Evolutionary conservation across 179 eudicot species (phyloP).

Genomic region (Nepenthes alata): DNA sequence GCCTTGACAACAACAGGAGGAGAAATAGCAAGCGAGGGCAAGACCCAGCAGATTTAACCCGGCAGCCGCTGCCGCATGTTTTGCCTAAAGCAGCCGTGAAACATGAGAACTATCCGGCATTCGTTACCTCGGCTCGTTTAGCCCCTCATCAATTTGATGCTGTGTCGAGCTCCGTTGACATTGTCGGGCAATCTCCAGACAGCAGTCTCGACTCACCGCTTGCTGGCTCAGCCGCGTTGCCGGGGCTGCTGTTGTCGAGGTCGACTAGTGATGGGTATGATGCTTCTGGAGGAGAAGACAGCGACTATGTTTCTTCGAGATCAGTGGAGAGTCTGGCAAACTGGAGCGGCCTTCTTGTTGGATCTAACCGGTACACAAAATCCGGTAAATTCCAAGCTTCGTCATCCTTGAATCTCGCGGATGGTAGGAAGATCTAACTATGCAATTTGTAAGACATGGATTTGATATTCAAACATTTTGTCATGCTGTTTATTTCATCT

Average conservation of each 20-base stretch:
- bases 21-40: constrained; percentile 55
- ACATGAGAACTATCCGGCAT: constrained; percentile 6
- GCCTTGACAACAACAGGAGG: constrained; percentile 42
- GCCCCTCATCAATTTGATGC: constrained; percentile 42
- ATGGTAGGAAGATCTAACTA: constrained; percentile 23
- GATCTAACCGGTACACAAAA: constrained; percentile 40
- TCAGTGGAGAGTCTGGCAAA: constrained; percentile 37
- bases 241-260: constrained; percentile 54
- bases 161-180: constrained; percentile 31
- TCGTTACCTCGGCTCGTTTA: constrained; percentile 13
- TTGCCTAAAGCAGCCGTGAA: constrained; percentile 19
- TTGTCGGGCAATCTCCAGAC: constrained; percentile 71
- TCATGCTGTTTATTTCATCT: no score
- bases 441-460: no score
- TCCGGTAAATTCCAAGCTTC: constrained; percentile 29
- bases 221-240: constrained; percentile 18
- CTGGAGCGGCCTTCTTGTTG: constrained; percentile 56
- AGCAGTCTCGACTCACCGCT: constrained; percentile 74
- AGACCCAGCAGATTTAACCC: constrained; percentile 38
- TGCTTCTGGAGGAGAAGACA: constrained; percentile 97
- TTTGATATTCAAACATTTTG: no score
- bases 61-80: constrained; percentile 26
- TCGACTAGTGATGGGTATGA: constrained; percentile 95
- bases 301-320: constrained; percentile 71
- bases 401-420: constrained; percentile 29